Evolutionary conservation across 169 alveolate species (phyloP), one percentile per base, ranked within the genome.

Genomic region (Eimeria acervulina): DNA sequence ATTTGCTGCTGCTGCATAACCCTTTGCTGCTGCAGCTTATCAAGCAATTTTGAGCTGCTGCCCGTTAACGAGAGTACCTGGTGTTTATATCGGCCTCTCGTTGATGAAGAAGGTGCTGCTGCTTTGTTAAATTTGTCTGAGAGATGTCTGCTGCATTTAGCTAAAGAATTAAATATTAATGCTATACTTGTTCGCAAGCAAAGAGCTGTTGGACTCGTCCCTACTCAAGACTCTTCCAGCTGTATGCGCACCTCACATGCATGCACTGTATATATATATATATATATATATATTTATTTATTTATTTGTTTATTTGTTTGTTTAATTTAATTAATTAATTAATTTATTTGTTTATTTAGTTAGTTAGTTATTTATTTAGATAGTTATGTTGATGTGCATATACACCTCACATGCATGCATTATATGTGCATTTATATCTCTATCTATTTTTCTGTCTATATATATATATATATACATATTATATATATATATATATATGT

Each of bases 191-290:
- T 90, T 42, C 23, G 95, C 40, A 90, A 90, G 59, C 74, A 8
- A 59, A 26, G 95, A 2, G 95, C 91, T 5, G 95, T 52, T n/a
- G 95, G 95, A 7, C 68, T 91, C 51, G 40, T 91, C 26, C 72
- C 81, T 26, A 12, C 38, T 31, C 44, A 81, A 38, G 72, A 44
- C 33, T 28, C 63, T 12, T 10, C 59, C 21, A 78, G 13, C 36
- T 19, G 89, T 78, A 36, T 17, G 63, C 13, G 4, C 21, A 6
- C 44, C 28, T 74, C 85, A 31, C 33, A 51, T 6, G 44, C 47
- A 33, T 6, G 31, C 88, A 5, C 88, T 2, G 12, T 80, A 55
- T 78, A 78, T 40, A 40, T 36, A 6, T 7, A 47, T 47, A 47
- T 7, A 31, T 47, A 47, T 7, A 47, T 47, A 47, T 47, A 47